Conservation (phyloP, 2,329 filamentous ascomycete genomes). For the Cercospora berteroae region DNA sequence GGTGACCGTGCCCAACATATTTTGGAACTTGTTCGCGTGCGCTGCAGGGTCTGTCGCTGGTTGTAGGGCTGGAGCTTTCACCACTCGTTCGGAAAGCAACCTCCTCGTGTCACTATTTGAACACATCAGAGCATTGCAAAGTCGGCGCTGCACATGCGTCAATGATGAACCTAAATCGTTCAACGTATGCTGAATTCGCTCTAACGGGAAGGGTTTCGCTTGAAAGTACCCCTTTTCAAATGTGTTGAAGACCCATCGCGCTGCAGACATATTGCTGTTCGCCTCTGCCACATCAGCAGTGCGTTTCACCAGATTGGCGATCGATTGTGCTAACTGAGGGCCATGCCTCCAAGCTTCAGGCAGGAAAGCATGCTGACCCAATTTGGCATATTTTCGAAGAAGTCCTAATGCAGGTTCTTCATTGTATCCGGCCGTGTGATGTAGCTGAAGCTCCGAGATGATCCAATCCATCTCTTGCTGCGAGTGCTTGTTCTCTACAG, state of each 20-base stretch:
- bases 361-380: neutral
- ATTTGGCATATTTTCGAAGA: neutral
- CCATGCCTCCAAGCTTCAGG: neutral
- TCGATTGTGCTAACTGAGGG: neutral
- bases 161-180: accelerated
- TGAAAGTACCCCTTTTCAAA: neutral
- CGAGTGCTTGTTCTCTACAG: accelerated
- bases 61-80: neutral
- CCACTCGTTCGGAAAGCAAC: neutral
- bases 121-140: neutral
- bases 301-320: neutral
- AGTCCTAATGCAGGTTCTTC: neutral
- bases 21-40: neutral
- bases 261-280: neutral
- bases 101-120: neutral
- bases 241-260: neutral
- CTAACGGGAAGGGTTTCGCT: neutral
- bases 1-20: neutral
- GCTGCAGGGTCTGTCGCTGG: neutral
- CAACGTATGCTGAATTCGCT: neutral
- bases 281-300: neutral
- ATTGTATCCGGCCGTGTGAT: neutral
- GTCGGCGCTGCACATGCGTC: neutral
- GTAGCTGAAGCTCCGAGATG: neutral
- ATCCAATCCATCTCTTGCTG: neutral